Evolutionary conservation across 108 stramenopile genomes (phyloP), one percentile per base, ranked within the genome.

Genomic region (Parietichytrium sp.): DNA sequence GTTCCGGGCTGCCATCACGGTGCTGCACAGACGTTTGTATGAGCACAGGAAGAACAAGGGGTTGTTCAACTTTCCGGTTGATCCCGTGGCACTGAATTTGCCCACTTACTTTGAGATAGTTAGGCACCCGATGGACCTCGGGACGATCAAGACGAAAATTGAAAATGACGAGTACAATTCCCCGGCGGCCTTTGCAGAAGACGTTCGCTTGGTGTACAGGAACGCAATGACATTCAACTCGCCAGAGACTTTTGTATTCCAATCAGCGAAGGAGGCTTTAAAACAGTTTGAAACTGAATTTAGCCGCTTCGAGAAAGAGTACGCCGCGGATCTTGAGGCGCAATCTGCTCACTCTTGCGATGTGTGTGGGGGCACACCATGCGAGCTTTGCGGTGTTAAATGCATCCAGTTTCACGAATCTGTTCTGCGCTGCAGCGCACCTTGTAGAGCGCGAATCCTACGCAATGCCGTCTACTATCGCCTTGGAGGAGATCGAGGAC

Each of bases 41-140:
- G 86, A 90, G 87, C 80, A 85, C 20, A 89, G 89, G 79, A 78
- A 87, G 23, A 81, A 95, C 85, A 92, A 90, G 2, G 96, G 94
- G 91, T 91, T 95, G 3, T 97, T 97, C 81, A 87, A 88, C 42
- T 89, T 92, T 53, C 92, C 97, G 8, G 97, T 98, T 3, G 96
- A 98, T 85, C 95, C 95, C 0, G 92, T 95, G 8, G 87, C 90
- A 36, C 87, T 97, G 36, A 91, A 93, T 16, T 83, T 97, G 4
- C 95, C 93, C 1, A 95, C 96, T 82, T 98, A 98, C 83, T 96
- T 95, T 81, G 95, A 96, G 48, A 90, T 95, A 50, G 89, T 95
- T 27, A 92, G 93, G 82, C 84, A 91, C 49, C 93, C 94, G 1
- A 94, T 95, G 93, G 89, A 93, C 79, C 86, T 95, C 38, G 86